A percentile compares a stretch with the other conserved stretches of the same genome.
These are phyloP conservation scores for Colletotrichum coccodes DNA, from an alignment of 2,329 filamentous ascomycete species.

Conservation along the genomic window DNA sequence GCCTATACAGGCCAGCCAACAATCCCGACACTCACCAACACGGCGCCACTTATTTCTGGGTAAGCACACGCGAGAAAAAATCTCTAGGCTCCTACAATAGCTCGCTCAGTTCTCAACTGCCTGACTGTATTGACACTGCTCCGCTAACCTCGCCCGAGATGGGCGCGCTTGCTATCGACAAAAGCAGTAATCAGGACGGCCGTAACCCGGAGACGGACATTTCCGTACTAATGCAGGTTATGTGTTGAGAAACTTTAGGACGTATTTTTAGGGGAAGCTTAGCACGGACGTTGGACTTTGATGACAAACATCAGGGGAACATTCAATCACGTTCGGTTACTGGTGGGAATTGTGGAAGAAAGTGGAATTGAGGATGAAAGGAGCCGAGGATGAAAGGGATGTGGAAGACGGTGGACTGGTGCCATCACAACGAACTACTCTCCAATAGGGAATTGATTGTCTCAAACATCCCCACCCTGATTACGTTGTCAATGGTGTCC, in stretches of 20 bases:
- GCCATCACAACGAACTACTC: not conserved
- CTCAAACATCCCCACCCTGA: conserved; percentile 11
- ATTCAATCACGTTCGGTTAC: not conserved
- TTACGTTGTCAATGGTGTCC: not conserved
- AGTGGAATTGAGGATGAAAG: too few species aligned
- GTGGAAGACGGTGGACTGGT: not conserved
- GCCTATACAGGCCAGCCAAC: too few species aligned
- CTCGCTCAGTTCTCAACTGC: too few species aligned
- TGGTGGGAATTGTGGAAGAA: not conserved
- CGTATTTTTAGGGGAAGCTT: not conserved
- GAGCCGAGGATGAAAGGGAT: not conserved
- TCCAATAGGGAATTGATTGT: conserved; percentile 26
- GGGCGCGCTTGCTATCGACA: not conserved
- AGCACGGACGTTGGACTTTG: not conserved
- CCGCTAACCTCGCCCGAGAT: not conserved
- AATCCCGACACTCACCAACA: not conserved
- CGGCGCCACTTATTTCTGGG: not conserved
- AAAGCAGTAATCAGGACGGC: conserved; percentile 4
- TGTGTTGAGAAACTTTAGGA: not conserved
- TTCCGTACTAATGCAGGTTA: conserved; percentile 4
- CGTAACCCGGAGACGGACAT: conserved; percentile 1
- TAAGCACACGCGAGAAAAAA: too few species aligned
- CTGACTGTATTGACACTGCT: not conserved
- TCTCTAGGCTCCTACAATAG: too few species aligned
- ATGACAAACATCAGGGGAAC: conserved; percentile 8